A percentile compares a stretch with the other conserved stretches of the same genome.
phyloP scores from a whole-genome alignment of 2,329 filamentous ascomycete species.

The Ophiostoma ips region DNA sequence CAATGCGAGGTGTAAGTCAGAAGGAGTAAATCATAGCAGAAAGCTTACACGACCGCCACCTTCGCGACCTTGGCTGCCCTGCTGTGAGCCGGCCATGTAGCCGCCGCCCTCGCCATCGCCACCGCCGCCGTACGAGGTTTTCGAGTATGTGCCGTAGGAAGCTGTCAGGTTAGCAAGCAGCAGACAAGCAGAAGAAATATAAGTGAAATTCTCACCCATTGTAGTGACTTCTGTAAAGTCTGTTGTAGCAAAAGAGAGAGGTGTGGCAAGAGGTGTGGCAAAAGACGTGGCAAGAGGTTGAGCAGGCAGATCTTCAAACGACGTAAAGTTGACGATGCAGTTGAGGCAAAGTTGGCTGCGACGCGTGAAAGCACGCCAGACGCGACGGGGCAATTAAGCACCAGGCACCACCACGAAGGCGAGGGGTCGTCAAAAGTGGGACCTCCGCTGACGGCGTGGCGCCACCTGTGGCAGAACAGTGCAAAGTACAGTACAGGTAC shows the following conservation, averaged over 20 bases:
- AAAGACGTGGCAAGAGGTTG: too few species aligned
- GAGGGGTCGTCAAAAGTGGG: conserved; percentile 6
- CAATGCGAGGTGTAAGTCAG: neutral
- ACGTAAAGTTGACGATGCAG: neutral
- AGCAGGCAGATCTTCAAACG: neutral
- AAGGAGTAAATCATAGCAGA: too few species aligned
- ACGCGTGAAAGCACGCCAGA: conserved; percentile 7
- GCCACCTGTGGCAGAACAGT: conserved; percentile 7
- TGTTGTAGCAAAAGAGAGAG: too few species aligned
- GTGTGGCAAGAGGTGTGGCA: too few species aligned
- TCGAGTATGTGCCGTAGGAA: conserved; percentile 36
- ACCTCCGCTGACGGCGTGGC: neutral
- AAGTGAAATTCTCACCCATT: neutral
- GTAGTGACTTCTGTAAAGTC: neutral
- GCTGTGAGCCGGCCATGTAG: conserved; percentile 47
- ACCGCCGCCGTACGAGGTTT: conserved; percentile 36
- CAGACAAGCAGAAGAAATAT: too few species aligned
- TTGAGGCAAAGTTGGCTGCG: conserved; percentile 1
- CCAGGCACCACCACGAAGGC: neutral
- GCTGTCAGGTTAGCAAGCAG: conserved; percentile 18
- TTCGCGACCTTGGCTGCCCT: conserved; percentile 36
- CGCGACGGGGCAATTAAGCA: conserved; percentile 9
- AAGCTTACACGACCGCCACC: conserved; percentile 18
- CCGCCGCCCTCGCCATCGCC: conserved; percentile 48
- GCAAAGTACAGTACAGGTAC: neutral